phyloP scores from a whole-genome alignment of 305 asterid species.

The Withania somnifera region DNA sequence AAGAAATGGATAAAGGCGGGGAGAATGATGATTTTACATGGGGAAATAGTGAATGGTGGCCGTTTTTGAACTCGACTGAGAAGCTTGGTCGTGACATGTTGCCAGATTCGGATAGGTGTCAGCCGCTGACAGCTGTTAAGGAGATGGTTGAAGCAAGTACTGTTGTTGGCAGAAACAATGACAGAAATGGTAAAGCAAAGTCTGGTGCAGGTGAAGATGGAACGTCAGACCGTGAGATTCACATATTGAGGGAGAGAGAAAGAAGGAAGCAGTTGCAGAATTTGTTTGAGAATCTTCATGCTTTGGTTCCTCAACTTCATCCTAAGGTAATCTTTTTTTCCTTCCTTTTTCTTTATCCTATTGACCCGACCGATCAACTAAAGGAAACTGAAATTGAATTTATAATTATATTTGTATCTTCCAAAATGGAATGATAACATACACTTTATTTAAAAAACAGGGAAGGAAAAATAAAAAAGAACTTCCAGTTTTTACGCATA shows the following conservation, averaged over 20 bases:
- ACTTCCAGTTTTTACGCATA: neutral
- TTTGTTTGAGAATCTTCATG: slow-evolving; percentile 47
- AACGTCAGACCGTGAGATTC: slow-evolving; percentile 40
- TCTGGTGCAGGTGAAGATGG: slow-evolving; percentile 5
- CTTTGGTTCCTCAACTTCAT: slow-evolving; percentile 52
- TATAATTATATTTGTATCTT: neutral
- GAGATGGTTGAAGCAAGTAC: slow-evolving; percentile 1
- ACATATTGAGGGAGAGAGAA: slow-evolving; percentile 56
- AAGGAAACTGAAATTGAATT: neutral
- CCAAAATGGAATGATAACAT: neutral
- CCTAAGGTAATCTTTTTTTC: slow-evolving; percentile 30
- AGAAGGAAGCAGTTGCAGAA: slow-evolving; percentile 60
- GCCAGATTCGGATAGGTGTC: neutral
- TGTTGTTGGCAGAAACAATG: neutral
- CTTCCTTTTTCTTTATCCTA: neutral
- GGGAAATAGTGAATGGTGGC: slow-evolving; percentile 28
- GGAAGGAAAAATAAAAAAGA: neutral
- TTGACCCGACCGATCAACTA: too few species aligned
- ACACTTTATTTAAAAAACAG: neutral
- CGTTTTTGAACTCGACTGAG: slow-evolving; percentile 16
- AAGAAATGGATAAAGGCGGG: slow-evolving; percentile 22
- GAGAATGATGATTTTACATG: slow-evolving; percentile 9
- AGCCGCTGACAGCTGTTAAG: slow-evolving; percentile 6
- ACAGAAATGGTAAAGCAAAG: neutral
- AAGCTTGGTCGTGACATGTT: slow-evolving; percentile 4